Evolutionary conservation across 2,329 filamentous ascomycete species (phyloP), one percentile per base, ranked within the genome.

Genomic region (Ceratocystis cubensis): DNA sequence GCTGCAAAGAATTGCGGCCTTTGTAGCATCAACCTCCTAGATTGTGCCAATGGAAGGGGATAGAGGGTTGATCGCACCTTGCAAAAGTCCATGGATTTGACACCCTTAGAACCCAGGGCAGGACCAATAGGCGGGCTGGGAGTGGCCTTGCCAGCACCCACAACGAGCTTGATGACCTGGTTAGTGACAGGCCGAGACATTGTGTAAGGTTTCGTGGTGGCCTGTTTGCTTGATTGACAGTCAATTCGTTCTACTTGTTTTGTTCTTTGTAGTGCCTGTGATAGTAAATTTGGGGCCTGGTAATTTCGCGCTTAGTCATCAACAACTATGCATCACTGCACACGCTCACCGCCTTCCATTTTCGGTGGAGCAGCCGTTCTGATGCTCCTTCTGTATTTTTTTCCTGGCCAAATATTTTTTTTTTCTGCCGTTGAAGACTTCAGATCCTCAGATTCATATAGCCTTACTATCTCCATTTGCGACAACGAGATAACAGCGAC

Each of bases 41-140:
- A 17, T 20, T 8, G 33, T 56, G 33, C 25, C 56, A 37, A 59
- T 30, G 61, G 20, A 45, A 41, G 13, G 3, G 37, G 10, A 41
- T 41, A 37, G 53, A 65, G 37, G 3, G 1, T 15, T 7, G 28
- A 10, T 61, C 76, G 69, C 69, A 96, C 93, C 83, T 97, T 97
- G 85, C 94, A 97, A 76, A 97, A 99, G 78, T 99, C 94, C 88
- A 99, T 99, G 67, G 89, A 95, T 81, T 99, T 99, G 69, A 99
- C 89, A 81, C 94, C 94, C 81, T 96, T 97, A 76, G 88, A 93
- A 78, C 94, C 94, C 70, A 99, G 83, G 65, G 94, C 94, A 67
- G 94, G 94, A 81, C 94, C 94, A 73, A 99, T 92, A 3, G 94
- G 94, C 44, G 94, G 94, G 78, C 91, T 95, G 37, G 94, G 94